Conservation (phyloP, 805 yeast species). For the Candida wancherniae region DNA sequence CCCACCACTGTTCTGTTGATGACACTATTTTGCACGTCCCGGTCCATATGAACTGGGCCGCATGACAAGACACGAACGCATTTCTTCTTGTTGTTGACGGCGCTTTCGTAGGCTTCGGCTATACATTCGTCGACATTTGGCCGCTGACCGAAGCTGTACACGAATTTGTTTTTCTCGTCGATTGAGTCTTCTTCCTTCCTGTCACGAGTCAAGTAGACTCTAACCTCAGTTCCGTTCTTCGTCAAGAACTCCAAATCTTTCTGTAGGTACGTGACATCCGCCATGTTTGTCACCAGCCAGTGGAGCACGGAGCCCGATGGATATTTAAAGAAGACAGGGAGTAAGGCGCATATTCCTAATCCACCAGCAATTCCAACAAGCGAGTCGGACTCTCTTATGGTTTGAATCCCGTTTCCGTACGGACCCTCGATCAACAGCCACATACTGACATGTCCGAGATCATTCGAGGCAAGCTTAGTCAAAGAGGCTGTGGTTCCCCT, state of each 20-base stretch:
- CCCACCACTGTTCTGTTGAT: constrained; percentile 8
- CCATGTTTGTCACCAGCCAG: constrained; percentile 14
- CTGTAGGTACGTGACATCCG: constrained; percentile 10
- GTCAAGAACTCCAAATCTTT: constrained; percentile 11
- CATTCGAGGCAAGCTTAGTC: constrained; percentile 11
- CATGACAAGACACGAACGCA: constrained; percentile 11
- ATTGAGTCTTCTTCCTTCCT: constrained; percentile 10
- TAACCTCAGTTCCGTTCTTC: constrained; percentile 11
- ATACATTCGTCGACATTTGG: constrained; percentile 12
- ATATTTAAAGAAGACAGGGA: constrained; percentile 10
- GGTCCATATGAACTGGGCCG: constrained; percentile 15
- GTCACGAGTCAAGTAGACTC: constrained; percentile 9
- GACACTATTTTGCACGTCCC: constrained; percentile 8
- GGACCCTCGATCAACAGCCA: constrained; percentile 20
- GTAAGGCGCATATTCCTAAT: constrained; percentile 14
- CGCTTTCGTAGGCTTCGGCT: constrained; percentile 7
- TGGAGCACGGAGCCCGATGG: constrained; percentile 9
- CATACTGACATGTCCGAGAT: constrained; percentile 11
- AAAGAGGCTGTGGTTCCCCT: constrained; percentile 13
- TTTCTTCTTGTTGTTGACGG: constrained; percentile 1
- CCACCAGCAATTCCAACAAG: constrained; percentile 17
- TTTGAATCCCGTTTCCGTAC: constrained; percentile 13
- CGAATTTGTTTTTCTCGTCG: constrained; percentile 8
- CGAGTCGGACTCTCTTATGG: constrained; percentile 7
- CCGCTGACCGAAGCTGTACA: constrained; percentile 10